phyloP scores from a whole-genome alignment of 352 stramenopile species.

The Blastocystis sp. region DNA sequence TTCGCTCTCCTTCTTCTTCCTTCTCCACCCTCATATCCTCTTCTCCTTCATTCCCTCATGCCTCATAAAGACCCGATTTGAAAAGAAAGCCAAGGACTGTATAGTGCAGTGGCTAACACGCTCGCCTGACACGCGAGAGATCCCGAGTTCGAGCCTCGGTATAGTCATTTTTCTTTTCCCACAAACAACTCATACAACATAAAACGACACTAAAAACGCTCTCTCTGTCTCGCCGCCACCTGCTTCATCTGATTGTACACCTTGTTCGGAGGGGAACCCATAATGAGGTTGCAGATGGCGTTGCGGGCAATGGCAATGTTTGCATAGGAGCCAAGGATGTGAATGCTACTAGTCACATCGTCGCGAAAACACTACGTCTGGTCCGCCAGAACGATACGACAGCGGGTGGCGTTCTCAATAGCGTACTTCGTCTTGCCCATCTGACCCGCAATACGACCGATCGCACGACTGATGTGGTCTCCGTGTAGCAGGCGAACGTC shows the following conservation, averaged over 20 bases:
- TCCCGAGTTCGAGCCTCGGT: not conserved
- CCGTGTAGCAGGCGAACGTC: constrained; percentile 88
- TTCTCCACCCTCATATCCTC: constrained; percentile 72
- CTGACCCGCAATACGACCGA: constrained; percentile 94
- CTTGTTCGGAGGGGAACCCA: constrained; percentile 91
- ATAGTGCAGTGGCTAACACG: too few relatives aligned
- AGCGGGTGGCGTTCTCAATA: constrained; percentile 98
- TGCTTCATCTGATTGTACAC: constrained; percentile 99
- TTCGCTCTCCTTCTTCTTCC: constrained; percentile 15
- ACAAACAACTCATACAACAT: too few relatives aligned
- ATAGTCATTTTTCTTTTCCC: not conserved
- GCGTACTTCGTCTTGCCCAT: constrained; percentile 93
- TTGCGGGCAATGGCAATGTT: constrained; percentile 96
- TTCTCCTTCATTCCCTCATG: constrained; percentile 72
- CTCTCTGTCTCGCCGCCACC: constrained; percentile 95
- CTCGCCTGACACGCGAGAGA: too few relatives aligned
- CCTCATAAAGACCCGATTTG: not conserved
- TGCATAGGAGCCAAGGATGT: constrained; percentile 94
- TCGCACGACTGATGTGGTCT: constrained; percentile 95
- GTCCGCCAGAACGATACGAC: constrained; percentile 95
- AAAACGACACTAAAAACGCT: constrained; percentile 80
- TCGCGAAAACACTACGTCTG: constrained; percentile 76
- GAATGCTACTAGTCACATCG: constrained; percentile 77
- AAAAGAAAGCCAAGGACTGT: too few relatives aligned
- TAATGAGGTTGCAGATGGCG: constrained; percentile 84